These are phyloP conservation scores for Candida dendrica DNA, from an alignment of 805 yeast species.

Conservation along the genomic window DNA sequence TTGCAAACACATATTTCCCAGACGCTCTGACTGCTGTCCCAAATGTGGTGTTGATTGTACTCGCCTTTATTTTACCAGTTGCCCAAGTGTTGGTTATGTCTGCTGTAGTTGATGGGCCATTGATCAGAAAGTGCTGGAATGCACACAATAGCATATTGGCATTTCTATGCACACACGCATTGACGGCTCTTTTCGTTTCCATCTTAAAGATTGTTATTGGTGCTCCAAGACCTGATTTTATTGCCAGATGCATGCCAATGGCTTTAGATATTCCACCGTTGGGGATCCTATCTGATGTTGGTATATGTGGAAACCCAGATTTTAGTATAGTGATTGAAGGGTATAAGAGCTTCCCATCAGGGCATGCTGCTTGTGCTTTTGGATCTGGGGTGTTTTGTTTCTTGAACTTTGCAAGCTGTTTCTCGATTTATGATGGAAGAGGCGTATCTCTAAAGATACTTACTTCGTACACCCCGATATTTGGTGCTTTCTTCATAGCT, in stretches of 20 bases:
- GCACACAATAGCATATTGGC: slow-evolving; percentile 29
- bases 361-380: slow-evolving; percentile 46
- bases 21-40: slow-evolving; percentile 27
- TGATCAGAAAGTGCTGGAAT: slow-evolving; percentile 31
- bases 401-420: slow-evolving; percentile 27
- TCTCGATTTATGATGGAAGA: slow-evolving; percentile 28
- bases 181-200: slow-evolving; percentile 32
- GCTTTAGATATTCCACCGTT: slow-evolving; percentile 23
- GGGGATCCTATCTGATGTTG: slow-evolving; percentile 35
- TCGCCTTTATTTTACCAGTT: slow-evolving; percentile 27
- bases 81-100: slow-evolving; percentile 18
- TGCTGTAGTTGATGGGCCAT: slow-evolving; percentile 8
- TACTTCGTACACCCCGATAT: slow-evolving; percentile 27
- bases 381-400: slow-evolving; percentile 34
- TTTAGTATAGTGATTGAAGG: slow-evolving; percentile 36
- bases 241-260: slow-evolving; percentile 40
- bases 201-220: slow-evolving; percentile 43
- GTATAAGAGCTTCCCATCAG: slow-evolving; percentile 52
- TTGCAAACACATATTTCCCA: slow-evolving; percentile 28
- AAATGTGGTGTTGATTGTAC: slow-evolving; percentile 21
- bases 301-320: slow-evolving; percentile 36
- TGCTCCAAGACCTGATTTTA: slow-evolving; percentile 45
- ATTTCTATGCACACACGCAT: slow-evolving; percentile 29
- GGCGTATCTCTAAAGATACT: slow-evolving; percentile 28
- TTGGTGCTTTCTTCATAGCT: slow-evolving; percentile 27